Evolutionary conservation across 139 green algal genomes (phyloP).

Genomic region (Diplosphaera chodatii): DNA sequence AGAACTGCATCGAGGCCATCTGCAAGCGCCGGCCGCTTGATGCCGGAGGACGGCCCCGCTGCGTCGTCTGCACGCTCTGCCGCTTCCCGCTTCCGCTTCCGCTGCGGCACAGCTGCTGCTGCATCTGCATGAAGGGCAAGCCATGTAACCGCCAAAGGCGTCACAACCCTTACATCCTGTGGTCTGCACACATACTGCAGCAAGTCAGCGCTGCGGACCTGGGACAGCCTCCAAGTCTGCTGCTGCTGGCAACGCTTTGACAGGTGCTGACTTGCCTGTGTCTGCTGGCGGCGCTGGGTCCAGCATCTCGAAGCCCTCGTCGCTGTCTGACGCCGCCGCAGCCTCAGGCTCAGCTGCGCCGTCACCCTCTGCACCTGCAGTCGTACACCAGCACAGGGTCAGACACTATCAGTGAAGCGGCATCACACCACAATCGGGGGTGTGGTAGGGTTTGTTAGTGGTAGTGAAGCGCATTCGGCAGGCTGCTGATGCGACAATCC

Average conservation of each 20-base stretch:
- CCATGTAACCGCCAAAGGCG: too few relatives aligned
- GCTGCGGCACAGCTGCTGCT: too few relatives aligned
- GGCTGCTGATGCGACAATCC: too few relatives aligned
- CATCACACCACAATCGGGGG: neutral
- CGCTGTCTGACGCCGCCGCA: neutral
- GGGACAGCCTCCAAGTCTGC: too few relatives aligned
- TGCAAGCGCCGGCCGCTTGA: neutral
- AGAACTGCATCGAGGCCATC: neutral
- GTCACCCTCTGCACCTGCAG: neutral
- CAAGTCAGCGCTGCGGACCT: too few relatives aligned
- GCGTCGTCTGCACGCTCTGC: neutral
- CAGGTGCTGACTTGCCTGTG: neutral
- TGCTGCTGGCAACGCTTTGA: too few relatives aligned
- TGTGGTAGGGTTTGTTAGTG: too few relatives aligned
- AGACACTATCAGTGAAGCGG: neutral
- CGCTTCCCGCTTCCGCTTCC: neutral
- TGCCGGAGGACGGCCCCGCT: neutral
- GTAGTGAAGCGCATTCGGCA: too few relatives aligned
- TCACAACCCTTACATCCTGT: too few relatives aligned
- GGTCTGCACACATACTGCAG: too few relatives aligned
- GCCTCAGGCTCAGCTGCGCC: neutral
- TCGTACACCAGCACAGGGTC: neutral
- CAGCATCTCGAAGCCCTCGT: neutral
- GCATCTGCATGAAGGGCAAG: too few relatives aligned
- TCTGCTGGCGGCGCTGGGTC: neutral